Evolutionary conservation across 805 yeast genomes (phyloP).

Genomic region (Sugiyamaella qingdaonensis): DNA sequence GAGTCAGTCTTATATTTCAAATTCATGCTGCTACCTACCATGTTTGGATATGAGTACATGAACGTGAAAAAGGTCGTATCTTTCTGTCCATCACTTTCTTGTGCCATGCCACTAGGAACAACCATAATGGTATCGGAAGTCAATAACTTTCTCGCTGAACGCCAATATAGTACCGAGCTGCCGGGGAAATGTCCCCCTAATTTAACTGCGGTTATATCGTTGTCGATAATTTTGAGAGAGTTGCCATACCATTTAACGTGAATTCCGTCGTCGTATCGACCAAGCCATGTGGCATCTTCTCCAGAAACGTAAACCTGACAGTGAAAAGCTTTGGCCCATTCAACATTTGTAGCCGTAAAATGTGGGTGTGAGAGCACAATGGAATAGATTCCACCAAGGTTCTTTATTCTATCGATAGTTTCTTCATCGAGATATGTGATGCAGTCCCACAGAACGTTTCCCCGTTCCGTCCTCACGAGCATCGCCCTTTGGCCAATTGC

Average conservation of each 20-base stretch:
- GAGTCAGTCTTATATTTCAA: neutral
- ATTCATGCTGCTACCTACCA: slow-evolving; percentile 1
- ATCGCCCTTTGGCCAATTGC: slow-evolving; percentile 24
- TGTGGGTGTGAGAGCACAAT: slow-evolving; percentile 24
- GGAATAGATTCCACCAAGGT: slow-evolving; percentile 13
- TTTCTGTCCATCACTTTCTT: slow-evolving; percentile 7
- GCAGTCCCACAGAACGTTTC: slow-evolving; percentile 23
- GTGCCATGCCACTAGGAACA: slow-evolving; percentile 8
- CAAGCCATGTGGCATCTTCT: slow-evolving; percentile 14
- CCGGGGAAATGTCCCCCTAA: slow-evolving; percentile 20
- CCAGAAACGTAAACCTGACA: slow-evolving; percentile 18
- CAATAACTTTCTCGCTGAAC: slow-evolving; percentile 11
- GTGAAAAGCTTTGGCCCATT: slow-evolving; percentile 22
- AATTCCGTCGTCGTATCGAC: neutral
- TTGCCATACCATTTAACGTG: neutral
- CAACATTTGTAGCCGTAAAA: slow-evolving; percentile 19
- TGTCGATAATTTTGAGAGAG: neutral
- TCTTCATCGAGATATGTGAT: neutral
- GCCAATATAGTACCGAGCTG: slow-evolving; percentile 17
- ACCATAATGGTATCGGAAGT: slow-evolving; percentile 21
- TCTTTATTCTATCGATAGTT: neutral
- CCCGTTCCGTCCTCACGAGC: slow-evolving; percentile 16
- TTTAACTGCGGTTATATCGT: neutral
- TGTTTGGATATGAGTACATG: slow-evolving; percentile 24
- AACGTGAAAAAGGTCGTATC: slow-evolving; percentile 20